phyloP scores from a whole-genome alignment of 2,329 filamentous ascomycete species.

The Epichloe amarillans region DNA sequence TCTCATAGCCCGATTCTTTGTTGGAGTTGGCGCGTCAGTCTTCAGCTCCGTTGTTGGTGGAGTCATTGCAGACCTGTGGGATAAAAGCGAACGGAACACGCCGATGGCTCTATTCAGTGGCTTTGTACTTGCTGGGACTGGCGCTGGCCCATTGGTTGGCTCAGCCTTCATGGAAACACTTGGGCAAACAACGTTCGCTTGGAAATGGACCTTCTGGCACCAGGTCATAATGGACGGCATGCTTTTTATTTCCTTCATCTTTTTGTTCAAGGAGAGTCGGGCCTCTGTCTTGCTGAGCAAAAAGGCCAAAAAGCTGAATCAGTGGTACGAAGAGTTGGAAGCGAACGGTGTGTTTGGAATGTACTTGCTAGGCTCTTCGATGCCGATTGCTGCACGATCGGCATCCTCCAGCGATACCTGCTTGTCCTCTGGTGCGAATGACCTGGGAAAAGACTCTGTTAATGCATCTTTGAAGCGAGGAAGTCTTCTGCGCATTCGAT shows the following conservation, averaged over 20 bases:
- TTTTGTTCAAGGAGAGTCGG: slow-evolving; percentile 71
- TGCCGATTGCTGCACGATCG: slow-evolving; percentile 7
- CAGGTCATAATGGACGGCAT: slow-evolving; percentile 59
- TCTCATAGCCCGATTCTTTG: slow-evolving; percentile 61
- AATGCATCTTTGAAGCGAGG: neutral
- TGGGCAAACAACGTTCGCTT: slow-evolving; percentile 31
- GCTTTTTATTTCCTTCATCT: slow-evolving; percentile 44
- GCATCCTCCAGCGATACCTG: slow-evolving; percentile 8
- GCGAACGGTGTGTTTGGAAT: slow-evolving; percentile 41
- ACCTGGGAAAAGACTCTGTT: neutral
- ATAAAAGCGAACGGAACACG: slow-evolving; percentile 64
- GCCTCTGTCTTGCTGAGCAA: slow-evolving; percentile 66
- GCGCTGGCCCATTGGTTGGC: slow-evolving; percentile 59
- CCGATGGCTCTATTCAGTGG: slow-evolving; percentile 87
- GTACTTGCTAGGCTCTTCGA: slow-evolving; percentile 17
- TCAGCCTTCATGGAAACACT: slow-evolving; percentile 55
- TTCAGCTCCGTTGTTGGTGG: slow-evolving; percentile 91
- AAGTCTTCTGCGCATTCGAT: slow-evolving; percentile 46
- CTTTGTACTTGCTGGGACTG: slow-evolving; percentile 64
- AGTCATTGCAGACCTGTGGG: slow-evolving; percentile 77
- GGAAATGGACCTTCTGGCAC: slow-evolving; percentile 85
- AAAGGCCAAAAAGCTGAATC: slow-evolving; percentile 62
- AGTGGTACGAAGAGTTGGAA: slow-evolving; percentile 67
- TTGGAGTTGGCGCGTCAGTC: slow-evolving; percentile 61
- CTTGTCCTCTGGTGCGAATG: neutral